These are phyloP conservation scores for Neonothopanus nambi DNA, from an alignment of 1,284 basidiomycete species.

Conservation along the genomic window DNA sequence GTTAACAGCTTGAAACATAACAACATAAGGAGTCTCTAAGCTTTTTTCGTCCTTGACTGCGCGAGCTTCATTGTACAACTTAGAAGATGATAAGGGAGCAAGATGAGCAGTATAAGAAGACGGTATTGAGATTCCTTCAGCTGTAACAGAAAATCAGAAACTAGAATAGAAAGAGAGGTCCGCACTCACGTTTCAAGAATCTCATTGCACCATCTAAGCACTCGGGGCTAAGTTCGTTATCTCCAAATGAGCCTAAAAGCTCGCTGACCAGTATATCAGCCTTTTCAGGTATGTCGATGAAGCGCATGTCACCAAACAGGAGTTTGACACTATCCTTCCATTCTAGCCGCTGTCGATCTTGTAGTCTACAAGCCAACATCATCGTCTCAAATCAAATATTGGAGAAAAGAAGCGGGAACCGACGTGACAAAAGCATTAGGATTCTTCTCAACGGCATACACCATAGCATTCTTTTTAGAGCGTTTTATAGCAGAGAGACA, in stretches of 20 bases:
- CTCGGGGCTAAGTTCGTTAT: slow-evolving; percentile 98
- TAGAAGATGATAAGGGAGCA: slow-evolving; percentile 91
- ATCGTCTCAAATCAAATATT: slow-evolving; percentile 14
- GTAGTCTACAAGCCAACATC: slow-evolving; percentile 54
- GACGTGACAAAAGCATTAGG: slow-evolving; percentile 91
- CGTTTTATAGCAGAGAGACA: slow-evolving; percentile 80
- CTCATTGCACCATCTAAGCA: slow-evolving; percentile 95
- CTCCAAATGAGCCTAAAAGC: slow-evolving; percentile 95
- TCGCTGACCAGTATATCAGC: slow-evolving; percentile 97
- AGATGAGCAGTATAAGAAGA: slow-evolving; percentile 94
- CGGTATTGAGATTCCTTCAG: slow-evolving; percentile 93
- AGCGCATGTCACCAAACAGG: slow-evolving; percentile 93
- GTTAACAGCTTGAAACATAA: slow-evolving; percentile 94
- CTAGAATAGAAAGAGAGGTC: slow-evolving; percentile 6
- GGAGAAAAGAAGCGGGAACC: slow-evolving; percentile 31
- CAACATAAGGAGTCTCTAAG: slow-evolving; percentile 95
- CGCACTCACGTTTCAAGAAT: slow-evolving; percentile 78
- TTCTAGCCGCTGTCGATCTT: slow-evolving; percentile 76
- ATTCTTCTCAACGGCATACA: slow-evolving; percentile 97
- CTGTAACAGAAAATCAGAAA: slow-evolving; percentile 38
- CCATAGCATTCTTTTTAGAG: slow-evolving; percentile 60
- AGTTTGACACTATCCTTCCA: slow-evolving; percentile 86
- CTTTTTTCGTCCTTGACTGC: slow-evolving; percentile 62
- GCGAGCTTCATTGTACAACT: slow-evolving; percentile 83
- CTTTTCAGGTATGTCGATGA: slow-evolving; percentile 75